Evolutionary conservation across 2,329 filamentous ascomycete genomes (phyloP).

Genomic region (Colletotrichum echinochloae): DNA sequence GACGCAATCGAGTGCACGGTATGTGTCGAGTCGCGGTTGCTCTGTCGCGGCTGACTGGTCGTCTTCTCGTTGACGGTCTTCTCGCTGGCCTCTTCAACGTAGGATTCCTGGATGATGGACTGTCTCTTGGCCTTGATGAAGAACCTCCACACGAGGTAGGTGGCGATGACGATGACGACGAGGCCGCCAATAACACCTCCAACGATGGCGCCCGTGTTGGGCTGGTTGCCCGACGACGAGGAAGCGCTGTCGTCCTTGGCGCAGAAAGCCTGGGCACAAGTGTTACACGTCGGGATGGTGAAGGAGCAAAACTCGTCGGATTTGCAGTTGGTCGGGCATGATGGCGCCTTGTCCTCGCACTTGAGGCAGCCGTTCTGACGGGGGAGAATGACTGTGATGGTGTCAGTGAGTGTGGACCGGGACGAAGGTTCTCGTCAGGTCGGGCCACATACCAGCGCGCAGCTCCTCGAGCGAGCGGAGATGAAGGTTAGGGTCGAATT

Average conservation of each 20-base stretch:
- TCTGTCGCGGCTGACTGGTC: constrained; percentile 62
- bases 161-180: constrained; percentile 76
- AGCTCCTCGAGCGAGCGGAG: constrained; percentile 40
- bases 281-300: constrained; percentile 59
- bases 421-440: not conserved
- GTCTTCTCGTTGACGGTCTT: constrained; percentile 66
- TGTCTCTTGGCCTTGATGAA: constrained; percentile 84
- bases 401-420: constrained; percentile 14
- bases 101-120: constrained; percentile 65
- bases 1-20: constrained; percentile 94
- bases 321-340: constrained; percentile 59
- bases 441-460: constrained; percentile 30
- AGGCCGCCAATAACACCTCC: constrained; percentile 92
- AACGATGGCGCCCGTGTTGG: constrained; percentile 86
- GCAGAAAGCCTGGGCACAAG: constrained; percentile 63
- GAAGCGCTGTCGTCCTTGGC: constrained; percentile 46
- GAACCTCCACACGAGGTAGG: constrained; percentile 88
- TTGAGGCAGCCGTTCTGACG: constrained; percentile 59
- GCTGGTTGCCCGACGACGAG: constrained; percentile 49
- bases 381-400: constrained; percentile 48
- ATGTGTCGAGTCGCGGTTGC: constrained; percentile 81
- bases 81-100: constrained; percentile 69
- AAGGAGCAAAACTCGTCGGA: constrained; percentile 58
- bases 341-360: constrained; percentile 56
- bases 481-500: constrained; percentile 40